Conservation (phyloP, 106 monocot species). For the Platanthera zijinensis region DNA sequence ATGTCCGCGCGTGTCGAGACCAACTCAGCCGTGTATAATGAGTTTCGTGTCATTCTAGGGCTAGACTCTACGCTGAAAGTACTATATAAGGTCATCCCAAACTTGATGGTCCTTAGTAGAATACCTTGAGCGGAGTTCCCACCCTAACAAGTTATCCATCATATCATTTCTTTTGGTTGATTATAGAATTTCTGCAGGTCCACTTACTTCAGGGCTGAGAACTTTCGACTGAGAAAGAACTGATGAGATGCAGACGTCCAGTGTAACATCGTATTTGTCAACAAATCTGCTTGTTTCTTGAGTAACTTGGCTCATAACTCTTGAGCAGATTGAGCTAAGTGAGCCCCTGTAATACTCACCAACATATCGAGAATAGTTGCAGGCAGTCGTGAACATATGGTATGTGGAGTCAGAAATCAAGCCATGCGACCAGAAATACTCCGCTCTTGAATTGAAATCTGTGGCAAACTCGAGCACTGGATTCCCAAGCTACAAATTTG, state of each 20-base stretch:
- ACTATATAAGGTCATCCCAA: no score
- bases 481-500: conserved; percentile 60
- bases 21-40: no score
- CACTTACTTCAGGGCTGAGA: conserved; percentile 67
- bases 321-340: conserved; percentile 59
- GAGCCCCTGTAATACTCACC: conserved; percentile 80
- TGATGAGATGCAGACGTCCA: conserved; percentile 93
- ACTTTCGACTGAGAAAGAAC: conserved; percentile 68
- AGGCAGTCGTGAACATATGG: conserved; percentile 57
- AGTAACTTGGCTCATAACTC: conserved; percentile 81
- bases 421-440: conserved; percentile 97
- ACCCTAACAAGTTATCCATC: no score
- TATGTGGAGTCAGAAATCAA: conserved; percentile 91
- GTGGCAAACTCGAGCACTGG: conserved; percentile 91
- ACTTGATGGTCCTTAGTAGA: no score
- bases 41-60: no score
- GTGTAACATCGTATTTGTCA: conserved; percentile 96
- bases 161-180: not conserved
- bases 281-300: conserved; percentile 93
- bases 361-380: conserved; percentile 96
- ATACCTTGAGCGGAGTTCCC: no score
- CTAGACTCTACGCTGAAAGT: no score
- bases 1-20: no score
- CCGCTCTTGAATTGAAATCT: conserved; percentile 93
- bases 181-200: not conserved